These are phyloP conservation scores for Cornus kousa DNA, from an alignment of 148 eudicot genomes.

Conservation along the genomic window DNA sequence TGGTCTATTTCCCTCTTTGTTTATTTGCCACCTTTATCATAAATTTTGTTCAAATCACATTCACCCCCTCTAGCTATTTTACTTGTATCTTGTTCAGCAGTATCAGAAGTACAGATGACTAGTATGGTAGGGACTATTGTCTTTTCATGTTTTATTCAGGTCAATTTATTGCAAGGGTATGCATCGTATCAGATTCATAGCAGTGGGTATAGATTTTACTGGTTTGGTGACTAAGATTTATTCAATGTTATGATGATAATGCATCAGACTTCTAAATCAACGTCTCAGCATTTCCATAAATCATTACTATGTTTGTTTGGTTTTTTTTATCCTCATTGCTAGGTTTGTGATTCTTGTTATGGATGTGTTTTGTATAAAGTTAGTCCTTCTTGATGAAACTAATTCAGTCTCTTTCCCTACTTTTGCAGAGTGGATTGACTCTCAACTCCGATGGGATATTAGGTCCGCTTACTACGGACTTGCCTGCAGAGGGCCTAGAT, in stretches of 20 bases:
- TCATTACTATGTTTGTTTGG: background rate
- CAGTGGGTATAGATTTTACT: background rate
- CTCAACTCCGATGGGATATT: slow-evolving; percentile 76
- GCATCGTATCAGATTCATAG: background rate
- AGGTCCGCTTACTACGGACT: slow-evolving; percentile 59
- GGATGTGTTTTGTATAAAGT: background rate
- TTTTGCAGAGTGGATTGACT: slow-evolving; percentile 79
- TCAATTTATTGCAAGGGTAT: background rate
- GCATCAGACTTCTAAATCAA: background rate
- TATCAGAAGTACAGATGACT: background rate
- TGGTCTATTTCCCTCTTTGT: background rate
- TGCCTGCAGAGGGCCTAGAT: slow-evolving; percentile 77
- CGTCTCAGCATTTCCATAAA: background rate
- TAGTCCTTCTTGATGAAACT: background rate
- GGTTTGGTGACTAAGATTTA: background rate
- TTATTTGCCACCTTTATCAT: background rate
- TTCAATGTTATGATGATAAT: background rate
- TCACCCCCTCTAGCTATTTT: background rate
- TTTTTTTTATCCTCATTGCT: background rate
- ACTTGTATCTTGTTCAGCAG: background rate
- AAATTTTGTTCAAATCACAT: background rate
- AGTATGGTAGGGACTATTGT: background rate
- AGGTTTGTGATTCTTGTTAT: background rate
- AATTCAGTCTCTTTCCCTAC: background rate
- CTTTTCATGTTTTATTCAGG: background rate